Evolutionary conservation across 257 asterid genomes (phyloP).

Genomic region (Solanum corneliomulleri): DNA sequence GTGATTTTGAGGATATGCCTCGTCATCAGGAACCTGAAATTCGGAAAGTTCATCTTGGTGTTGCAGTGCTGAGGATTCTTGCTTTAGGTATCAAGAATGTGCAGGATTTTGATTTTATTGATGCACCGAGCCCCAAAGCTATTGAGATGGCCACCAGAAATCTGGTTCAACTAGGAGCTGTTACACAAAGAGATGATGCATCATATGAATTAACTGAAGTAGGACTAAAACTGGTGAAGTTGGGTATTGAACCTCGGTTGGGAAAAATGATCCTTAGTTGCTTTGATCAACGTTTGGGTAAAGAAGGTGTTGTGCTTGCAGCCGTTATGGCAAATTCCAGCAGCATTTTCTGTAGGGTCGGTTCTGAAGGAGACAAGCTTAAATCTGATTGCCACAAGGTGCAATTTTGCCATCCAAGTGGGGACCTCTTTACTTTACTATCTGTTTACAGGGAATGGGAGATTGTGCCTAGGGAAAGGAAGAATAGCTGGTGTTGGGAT

Average conservation of each 20-base stretch:
- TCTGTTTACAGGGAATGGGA: constrained; percentile 91
- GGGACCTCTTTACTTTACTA: constrained; percentile 89
- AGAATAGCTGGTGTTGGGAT: constrained; percentile 85
- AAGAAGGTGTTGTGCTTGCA: constrained; percentile 87
- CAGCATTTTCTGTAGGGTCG: constrained; percentile 89
- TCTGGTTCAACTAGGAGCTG: constrained; percentile 73
- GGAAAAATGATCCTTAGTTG: constrained; percentile 71
- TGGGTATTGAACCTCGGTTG: constrained; percentile 93
- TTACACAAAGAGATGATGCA: constrained; percentile 21
- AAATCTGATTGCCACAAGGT: constrained; percentile 84
- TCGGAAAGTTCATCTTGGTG: constrained; percentile 80
- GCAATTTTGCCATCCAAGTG: constrained; percentile 73
- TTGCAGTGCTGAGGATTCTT: constrained; percentile 83
- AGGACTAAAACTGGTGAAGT: constrained; percentile 61
- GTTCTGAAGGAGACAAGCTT: constrained; percentile 49
- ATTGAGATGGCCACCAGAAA: constrained; percentile 66
- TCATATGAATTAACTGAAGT: constrained; percentile 41
- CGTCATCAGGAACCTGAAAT: constrained; percentile 86
- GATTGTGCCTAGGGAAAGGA: constrained; percentile 35
- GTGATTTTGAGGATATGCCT: constrained; percentile 56
- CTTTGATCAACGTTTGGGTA: constrained; percentile 46
- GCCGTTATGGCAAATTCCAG: constrained; percentile 87
- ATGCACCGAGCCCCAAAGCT: constrained; percentile 63
- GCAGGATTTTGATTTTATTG: constrained; percentile 67
- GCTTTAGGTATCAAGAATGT: constrained; percentile 73